Evolutionary conservation across 2,329 filamentous ascomycete genomes (phyloP).

Genomic region (Ambrosiella cleistominuta): DNA sequence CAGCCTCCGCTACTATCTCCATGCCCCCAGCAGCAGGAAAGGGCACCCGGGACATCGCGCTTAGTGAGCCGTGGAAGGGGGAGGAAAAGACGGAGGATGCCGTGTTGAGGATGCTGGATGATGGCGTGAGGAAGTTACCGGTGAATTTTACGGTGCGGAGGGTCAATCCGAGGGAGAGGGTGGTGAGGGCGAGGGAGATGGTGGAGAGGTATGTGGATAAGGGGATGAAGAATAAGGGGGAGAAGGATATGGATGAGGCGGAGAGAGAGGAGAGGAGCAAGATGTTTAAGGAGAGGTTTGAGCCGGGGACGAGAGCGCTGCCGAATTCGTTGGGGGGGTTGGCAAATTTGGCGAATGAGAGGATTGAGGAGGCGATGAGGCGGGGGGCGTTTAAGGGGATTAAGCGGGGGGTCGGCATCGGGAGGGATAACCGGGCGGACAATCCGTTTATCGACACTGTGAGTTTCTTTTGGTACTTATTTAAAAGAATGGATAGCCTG

Average conservation of each 20-base stretch:
- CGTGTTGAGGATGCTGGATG: constrained; percentile 68
- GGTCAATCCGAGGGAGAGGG: constrained; percentile 28
- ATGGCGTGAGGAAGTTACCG: constrained; percentile 52
- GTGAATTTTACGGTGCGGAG: constrained; percentile 33
- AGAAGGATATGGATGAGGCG: constrained; percentile 33
- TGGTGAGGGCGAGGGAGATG: constrained; percentile 38
- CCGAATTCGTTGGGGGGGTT: constrained; percentile 65
- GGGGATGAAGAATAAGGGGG: constrained; percentile 17
- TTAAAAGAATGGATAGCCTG: neutral
- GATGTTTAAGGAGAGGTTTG: constrained; percentile 67
- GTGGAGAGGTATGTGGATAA: constrained; percentile 30
- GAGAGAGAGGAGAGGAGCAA: constrained; percentile 53
- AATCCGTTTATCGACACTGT: constrained; percentile 78
- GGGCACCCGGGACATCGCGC: constrained; percentile 50
- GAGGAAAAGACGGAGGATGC: constrained; percentile 57
- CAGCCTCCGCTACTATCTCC: constrained; percentile 21
- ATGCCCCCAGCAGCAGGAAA: constrained; percentile 36
- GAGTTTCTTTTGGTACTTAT: constrained; percentile 12
- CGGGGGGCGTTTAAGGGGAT: constrained; percentile 78
- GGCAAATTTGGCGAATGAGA: constrained; percentile 68
- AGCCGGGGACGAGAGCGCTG: constrained; percentile 51
- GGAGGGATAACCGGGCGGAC: constrained; percentile 63
- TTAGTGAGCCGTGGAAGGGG: constrained; percentile 59
- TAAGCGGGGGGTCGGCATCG: constrained; percentile 58
- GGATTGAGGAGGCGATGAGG: constrained; percentile 82